Percentiles rank a stretch among this genome's conserved stretches.
Evolutionary conservation across 306 rosid species (phyloP).

Genomic region (Argentina anserina): DNA sequence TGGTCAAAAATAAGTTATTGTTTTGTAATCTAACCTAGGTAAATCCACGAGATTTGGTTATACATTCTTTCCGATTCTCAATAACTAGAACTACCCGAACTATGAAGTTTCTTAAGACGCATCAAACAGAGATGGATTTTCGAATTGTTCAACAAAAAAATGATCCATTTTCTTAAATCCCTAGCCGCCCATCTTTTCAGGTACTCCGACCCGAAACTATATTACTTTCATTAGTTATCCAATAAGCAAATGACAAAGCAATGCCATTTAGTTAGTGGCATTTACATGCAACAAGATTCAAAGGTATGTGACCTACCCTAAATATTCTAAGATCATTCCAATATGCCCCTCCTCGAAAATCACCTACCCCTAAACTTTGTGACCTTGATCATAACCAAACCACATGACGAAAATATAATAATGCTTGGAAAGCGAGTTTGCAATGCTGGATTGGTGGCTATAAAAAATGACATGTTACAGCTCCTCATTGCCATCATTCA

Average conservation of each 20-base stretch:
- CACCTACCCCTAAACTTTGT: background rate
- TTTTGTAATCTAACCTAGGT: too few species aligned
- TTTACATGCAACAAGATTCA: background rate
- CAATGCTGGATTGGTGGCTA: background rate
- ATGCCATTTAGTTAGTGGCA: too few species aligned
- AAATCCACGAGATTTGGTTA: too few species aligned
- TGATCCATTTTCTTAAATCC: too few species aligned
- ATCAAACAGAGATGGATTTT: too few species aligned
- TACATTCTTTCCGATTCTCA: too few species aligned
- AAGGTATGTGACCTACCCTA: background rate
- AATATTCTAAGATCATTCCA: background rate
- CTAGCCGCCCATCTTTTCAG: too few species aligned
- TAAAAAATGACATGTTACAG: background rate
- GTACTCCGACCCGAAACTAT: too few species aligned
- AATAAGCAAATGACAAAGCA: background rate
- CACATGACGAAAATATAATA: background rate
- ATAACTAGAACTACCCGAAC: too few species aligned
- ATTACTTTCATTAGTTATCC: background rate
- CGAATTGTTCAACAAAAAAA: too few species aligned
- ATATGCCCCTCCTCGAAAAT: background rate
- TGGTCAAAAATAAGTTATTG: too few species aligned
- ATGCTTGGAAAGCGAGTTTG: background rate
- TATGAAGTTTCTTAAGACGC: too few species aligned
- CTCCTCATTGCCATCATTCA: slow-evolving; percentile 10
- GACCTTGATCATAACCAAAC: background rate